Conservation (phyloP, 2,329 filamentous ascomycete species). For the Moelleriella libera region DNA sequence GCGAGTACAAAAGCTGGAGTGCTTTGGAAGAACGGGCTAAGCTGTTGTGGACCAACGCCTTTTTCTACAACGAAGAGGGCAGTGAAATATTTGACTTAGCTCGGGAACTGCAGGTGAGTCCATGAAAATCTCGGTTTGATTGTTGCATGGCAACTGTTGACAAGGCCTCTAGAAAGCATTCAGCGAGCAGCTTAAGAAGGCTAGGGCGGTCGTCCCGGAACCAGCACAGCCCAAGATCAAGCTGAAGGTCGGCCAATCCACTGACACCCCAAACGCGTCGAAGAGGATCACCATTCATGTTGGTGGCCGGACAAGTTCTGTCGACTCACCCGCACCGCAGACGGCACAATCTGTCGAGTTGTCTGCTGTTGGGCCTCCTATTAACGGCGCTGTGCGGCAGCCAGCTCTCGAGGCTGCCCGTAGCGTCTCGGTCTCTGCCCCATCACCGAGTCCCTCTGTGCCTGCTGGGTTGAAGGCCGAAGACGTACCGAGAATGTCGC, state of each 20-base stretch:
- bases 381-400: constrained; percentile 12
- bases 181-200: constrained; percentile 51
- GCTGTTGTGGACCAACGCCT: constrained; percentile 77
- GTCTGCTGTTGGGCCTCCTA: constrained; percentile 7
- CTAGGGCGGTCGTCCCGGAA: constrained; percentile 58
- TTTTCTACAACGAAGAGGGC: constrained; percentile 81
- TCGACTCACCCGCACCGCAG: constrained; percentile 36
- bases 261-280: constrained; percentile 27
- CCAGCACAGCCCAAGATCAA: constrained; percentile 67
- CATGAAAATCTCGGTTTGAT: background rate
- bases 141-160: background rate
- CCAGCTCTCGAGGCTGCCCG: constrained; percentile 21
- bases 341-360: constrained; percentile 10
- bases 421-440: constrained; percentile 22
- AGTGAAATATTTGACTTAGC: constrained; percentile 72
- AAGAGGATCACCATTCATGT: constrained; percentile 63
- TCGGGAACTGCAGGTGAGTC: constrained; percentile 58
- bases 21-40: constrained; percentile 68
- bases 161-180: constrained; percentile 49
- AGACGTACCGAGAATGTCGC: constrained; percentile 14
- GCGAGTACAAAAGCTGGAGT: constrained; percentile 69
- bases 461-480: constrained; percentile 20
- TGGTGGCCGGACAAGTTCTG: constrained; percentile 41
- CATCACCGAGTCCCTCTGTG: constrained; percentile 31
- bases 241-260: constrained; percentile 48